A percentile compares a stretch with the other conserved stretches of the same genome.
Evolutionary conservation across 108 stramenopile species (phyloP).

Genomic region (Chaetoceros tenuissimus): DNA sequence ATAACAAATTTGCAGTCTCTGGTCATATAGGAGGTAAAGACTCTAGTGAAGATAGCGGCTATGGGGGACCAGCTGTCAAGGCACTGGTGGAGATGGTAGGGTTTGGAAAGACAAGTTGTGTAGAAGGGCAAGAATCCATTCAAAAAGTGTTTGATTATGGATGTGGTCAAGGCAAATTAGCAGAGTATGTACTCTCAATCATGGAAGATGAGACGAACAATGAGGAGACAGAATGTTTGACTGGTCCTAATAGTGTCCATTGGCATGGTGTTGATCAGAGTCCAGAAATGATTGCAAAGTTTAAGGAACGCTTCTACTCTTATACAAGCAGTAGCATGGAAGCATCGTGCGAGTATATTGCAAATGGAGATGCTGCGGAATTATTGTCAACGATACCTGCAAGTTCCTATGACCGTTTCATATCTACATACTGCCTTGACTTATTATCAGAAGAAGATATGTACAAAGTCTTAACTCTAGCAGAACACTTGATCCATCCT

Average conservation of each 20-base stretch:
- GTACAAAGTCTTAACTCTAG: constrained; percentile 8
- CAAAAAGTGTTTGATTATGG: constrained; percentile 10
- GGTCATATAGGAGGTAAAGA: constrained; percentile 8
- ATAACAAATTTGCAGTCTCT: constrained; percentile 5
- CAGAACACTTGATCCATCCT: constrained; percentile 5
- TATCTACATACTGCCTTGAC: constrained; percentile 9
- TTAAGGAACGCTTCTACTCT: background rate
- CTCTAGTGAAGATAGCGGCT: constrained; percentile 6
- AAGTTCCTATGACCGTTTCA: constrained; percentile 2
- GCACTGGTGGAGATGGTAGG: constrained; percentile 13
- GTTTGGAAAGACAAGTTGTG: too few relatives aligned
- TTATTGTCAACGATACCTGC: background rate
- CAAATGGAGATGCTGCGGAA: background rate
- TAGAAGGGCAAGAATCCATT: too few relatives aligned
- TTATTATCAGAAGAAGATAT: constrained; percentile 11
- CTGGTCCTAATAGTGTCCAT: background rate
- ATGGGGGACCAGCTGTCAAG: constrained; percentile 14
- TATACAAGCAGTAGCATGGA: too few relatives aligned
- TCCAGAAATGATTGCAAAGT: constrained; percentile 6
- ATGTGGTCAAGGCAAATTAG: constrained; percentile 9
- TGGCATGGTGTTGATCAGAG: constrained; percentile 14
- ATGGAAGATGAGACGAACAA: background rate
- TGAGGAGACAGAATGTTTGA: too few relatives aligned
- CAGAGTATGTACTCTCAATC: constrained; percentile 9
- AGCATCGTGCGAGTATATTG: background rate